Conservation (phyloP, 2,329 filamentous ascomycete species). For the Diaporthe destruens region DNA sequence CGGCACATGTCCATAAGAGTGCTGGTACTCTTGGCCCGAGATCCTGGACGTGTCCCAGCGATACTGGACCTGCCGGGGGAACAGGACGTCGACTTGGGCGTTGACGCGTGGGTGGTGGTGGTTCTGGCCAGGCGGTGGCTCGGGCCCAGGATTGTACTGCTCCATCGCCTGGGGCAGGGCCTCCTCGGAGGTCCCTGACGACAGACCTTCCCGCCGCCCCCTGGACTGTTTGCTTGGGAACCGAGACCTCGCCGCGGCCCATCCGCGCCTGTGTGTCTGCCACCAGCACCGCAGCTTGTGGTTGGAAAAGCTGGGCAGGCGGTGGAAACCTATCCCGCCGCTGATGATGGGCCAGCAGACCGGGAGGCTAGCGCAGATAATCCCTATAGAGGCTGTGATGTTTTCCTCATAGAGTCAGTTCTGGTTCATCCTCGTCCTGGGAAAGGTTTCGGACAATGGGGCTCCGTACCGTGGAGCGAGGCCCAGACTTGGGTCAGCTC, state of each 20-base stretch:
- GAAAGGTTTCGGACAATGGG: not conserved
- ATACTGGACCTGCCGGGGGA: not conserved
- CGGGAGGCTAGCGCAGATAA: conserved; percentile 29
- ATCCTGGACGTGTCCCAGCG: conserved; percentile 2
- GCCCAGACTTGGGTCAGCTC: conserved; percentile 31
- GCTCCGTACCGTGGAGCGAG: conserved; percentile 27
- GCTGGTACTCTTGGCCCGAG: not conserved
- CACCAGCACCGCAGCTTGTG: not conserved
- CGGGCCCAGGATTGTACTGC: not conserved
- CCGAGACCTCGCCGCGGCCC: not conserved
- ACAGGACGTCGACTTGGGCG: not conserved
- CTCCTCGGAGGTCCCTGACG: not conserved
- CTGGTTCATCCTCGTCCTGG: not conserved
- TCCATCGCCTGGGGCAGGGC: not conserved
- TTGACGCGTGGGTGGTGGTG: not conserved
- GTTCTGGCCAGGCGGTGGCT: not conserved
- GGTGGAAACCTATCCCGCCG: not conserved
- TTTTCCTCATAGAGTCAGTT: not conserved
- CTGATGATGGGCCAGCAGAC: conserved; percentile 33
- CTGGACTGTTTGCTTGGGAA: not conserved
- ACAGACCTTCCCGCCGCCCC: not conserved
- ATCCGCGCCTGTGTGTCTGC: not conserved
- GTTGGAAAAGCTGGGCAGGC: not conserved
- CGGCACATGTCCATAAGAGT: not conserved
- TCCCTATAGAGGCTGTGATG: conserved; percentile 21